Base-by-base conservation (phyloP, 2,329 filamentous ascomycete genomes). In the Ophiostoma novo-ulmi region DNA sequence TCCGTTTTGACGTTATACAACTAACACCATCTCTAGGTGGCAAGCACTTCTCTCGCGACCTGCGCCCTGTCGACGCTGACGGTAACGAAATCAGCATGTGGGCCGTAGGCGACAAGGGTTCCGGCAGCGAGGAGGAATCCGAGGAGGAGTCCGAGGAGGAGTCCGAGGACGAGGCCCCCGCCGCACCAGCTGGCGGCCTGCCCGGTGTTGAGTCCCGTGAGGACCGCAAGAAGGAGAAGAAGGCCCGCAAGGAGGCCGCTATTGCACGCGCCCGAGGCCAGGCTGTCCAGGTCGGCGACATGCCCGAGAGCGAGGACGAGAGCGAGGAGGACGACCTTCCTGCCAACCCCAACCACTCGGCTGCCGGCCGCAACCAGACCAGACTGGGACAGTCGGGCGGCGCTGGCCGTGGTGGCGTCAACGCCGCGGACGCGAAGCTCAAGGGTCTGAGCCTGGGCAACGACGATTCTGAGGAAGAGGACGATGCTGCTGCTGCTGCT, bases 1-100 rank as follows among this genome's bases (percentile, higher is more conserved):
- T 36, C n/a, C 48, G n/a, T 26, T 3, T 35, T 48, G 52, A 10
- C 69, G 6, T 41, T 13, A 48, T 36, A 2, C 14, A 20, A 8
- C 39, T n/a, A n/a, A 17, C 41, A 39, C 3, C n/a, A 3, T 26
- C 52, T 20, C 35, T 74, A 97, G 94, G 94, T 73, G 95, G 95
- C 78, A 97, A 97, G 82, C 90, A 97, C 78, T 99, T 96, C 83
- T 97, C 94, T 75, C 91, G 93, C 75, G 90, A 97, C 79, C 88
- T 98, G 66, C 89, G 92, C 80, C 94, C 94, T 26, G 82, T 95
- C 77, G 94, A 97, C 77, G 89, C 89, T 75, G 92, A 98, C 78
- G 95, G 94, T 76, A 95, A 95, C 77, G 89, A 92, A 75, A 85
- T 94, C 73, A 89, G 91, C 84, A 94, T 97, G 87, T 97, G 94